A percentile compares a stretch with the other conserved stretches of the same genome.
These are phyloP conservation scores for Rubus parviflorus DNA, from an alignment of 306 rosid species.

Conservation along the genomic window DNA sequence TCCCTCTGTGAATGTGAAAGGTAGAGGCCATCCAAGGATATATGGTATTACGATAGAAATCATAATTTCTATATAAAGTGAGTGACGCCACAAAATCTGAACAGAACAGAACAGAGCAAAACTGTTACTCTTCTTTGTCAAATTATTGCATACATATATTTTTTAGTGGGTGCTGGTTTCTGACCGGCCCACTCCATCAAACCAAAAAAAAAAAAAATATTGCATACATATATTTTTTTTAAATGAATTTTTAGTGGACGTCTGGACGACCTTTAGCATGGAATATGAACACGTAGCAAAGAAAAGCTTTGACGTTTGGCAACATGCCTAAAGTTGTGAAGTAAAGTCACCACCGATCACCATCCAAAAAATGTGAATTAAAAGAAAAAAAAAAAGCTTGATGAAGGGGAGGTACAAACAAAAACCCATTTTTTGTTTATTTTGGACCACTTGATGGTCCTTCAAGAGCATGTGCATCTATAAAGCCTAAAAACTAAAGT, in stretches of 20 bases:
- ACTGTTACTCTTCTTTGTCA: not conserved
- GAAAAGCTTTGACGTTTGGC: not conserved
- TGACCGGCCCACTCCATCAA: too few species aligned
- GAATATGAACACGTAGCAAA: conserved; percentile 10
- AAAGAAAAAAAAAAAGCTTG: not conserved
- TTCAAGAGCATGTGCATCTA: too few species aligned
- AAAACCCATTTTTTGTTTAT: not conserved
- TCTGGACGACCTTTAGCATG: conserved; percentile 16
- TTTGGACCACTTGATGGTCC: not conserved
- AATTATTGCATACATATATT: not conserved
- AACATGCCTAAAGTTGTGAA: not conserved
- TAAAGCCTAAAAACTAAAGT: too few species aligned
- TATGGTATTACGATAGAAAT: not conserved
- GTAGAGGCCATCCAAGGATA: conserved; percentile 6
- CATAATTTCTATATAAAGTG: not conserved
- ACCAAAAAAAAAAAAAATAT: too few species aligned
- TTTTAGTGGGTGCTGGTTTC: too few species aligned
- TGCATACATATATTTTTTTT: not conserved
- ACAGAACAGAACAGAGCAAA: not conserved
- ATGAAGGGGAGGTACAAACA: conserved; percentile 6
- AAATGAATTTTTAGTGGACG: not conserved
- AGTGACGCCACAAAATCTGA: conserved; percentile 20
- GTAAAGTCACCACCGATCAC: not conserved
- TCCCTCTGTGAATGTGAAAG: not conserved
- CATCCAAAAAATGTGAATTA: not conserved